Evolutionary conservation across 164 flowering plant species (phyloP), one percentile per base, ranked within the genome.

Genomic region (Vitis riparia): DNA sequence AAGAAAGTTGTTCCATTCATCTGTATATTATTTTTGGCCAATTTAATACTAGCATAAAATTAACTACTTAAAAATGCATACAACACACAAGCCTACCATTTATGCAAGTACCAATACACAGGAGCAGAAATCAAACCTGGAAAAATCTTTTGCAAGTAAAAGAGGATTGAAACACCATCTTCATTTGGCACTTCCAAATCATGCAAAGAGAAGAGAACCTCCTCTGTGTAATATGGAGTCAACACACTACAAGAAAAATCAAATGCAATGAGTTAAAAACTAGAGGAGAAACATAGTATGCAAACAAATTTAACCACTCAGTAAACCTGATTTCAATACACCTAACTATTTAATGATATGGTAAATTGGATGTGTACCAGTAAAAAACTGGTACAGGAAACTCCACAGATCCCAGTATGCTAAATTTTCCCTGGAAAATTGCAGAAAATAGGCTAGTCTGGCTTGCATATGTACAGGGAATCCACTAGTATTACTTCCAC

Each of bases 81-180:
- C 5, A 37, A 37, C 6, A 37, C 44, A 37, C 7, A 6, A 37
- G 44, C 44, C 44, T 37, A 12, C 12, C 29, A 19, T 2, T 49
- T 47, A 15, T 23, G 8, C 29, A 67, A 30, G 50, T 15, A 55
- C 13, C 29, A n/a, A 55, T 19, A 14, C 15, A 65, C 12, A 44
- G 15, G 47, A 59, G 37, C 14, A 63, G 67, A 37, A 66, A 29
- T 62, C 73, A 67, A 68, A 93, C 99, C 99, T 83, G 99, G 98
- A 76, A 80, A 92, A 50, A 93, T 95, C 76, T 95, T 95, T 81
- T 95, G 99, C 85, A 95, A 71, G 84, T 95, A 95, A 75, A 95
- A 95, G 53, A 91, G 91, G 65, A 93, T 95, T 51, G 99, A 93
- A 68, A 95, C 97, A 60, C 98, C 96, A 78, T 95, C 99, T 78